phyloP scores from a whole-genome alignment of 257 asterid genomes.

The Solanum gandarillasii region DNA sequence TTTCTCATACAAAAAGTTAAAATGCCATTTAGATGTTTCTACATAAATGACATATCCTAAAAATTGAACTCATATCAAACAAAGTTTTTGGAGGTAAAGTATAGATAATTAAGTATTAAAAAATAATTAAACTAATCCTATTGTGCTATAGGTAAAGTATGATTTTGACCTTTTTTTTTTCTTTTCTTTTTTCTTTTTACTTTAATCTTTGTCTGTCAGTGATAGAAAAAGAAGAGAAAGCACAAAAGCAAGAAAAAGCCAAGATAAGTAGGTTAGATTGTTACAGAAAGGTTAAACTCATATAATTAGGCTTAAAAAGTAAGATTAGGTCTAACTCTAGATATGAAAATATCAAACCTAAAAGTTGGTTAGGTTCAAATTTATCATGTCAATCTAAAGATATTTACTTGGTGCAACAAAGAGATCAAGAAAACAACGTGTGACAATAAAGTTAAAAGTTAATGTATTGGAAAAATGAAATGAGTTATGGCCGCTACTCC shows the following conservation, averaged over 20 bases:
- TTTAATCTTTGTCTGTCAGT: not conserved
- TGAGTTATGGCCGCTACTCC: not conserved
- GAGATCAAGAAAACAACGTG: not conserved
- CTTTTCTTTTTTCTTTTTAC: not conserved
- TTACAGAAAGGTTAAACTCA: not conserved
- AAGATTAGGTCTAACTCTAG: constrained; percentile 2
- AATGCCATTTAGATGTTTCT: not conserved
- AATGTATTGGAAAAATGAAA: not conserved
- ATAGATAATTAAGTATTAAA: not conserved
- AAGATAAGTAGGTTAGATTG: not conserved
- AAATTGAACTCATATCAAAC: not conserved
- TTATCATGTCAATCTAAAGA: not conserved
- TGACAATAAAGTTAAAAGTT: not conserved
- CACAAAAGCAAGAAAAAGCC: not conserved
- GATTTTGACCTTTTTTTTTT: not conserved
- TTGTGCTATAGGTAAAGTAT: not conserved
- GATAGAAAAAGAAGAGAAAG: constrained; percentile 14
- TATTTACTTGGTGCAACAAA: not conserved
- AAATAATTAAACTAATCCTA: not conserved
- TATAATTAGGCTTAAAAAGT: not conserved
- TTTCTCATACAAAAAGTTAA: not conserved
- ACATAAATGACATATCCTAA: not conserved
- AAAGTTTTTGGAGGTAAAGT: not conserved
- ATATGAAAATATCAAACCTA: not conserved
- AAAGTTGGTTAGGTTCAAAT: not conserved